phyloP scores from a whole-genome alignment of 768 basidiomycete genomes.

The Boletus subparvulus region DNA sequence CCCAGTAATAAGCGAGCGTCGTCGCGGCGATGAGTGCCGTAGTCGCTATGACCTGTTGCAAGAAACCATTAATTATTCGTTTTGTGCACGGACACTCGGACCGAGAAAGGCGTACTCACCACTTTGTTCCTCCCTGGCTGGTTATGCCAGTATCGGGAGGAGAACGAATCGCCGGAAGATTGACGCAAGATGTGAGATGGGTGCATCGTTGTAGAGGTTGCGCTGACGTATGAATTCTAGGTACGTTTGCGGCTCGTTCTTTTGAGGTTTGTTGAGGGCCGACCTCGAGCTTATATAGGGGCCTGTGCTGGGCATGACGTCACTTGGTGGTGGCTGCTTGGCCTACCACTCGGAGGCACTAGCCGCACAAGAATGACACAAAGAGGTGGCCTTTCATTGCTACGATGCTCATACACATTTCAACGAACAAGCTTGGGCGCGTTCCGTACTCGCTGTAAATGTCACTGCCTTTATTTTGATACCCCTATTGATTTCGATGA shows the following conservation, averaged over 20 bases:
- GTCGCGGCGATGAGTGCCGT: constrained; percentile 29
- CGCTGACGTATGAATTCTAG: neutral
- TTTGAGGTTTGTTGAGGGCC: constrained; percentile 14
- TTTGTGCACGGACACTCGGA: too few relatives aligned
- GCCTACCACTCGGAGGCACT: too few relatives aligned
- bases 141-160: constrained; percentile 34
- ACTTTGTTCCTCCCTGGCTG: constrained; percentile 35
- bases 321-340: constrained; percentile 9
- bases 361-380: too few relatives aligned
- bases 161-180: constrained; percentile 27
- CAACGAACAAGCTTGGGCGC: too few relatives aligned
- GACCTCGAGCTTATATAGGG: constrained; percentile 23
- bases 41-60: constrained; percentile 29
- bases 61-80: neutral
- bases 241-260: neutral
- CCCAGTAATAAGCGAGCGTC: constrained; percentile 37
- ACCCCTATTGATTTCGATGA: too few relatives aligned
- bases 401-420: too few relatives aligned
- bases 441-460: too few relatives aligned
- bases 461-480: too few relatives aligned
- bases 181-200: constrained; percentile 23
- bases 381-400: too few relatives aligned
- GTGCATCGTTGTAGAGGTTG: constrained; percentile 19
- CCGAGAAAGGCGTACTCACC: constrained; percentile 14
- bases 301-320: constrained; percentile 27